phyloP scores from a whole-genome alignment of 768 basidiomycete species.

The Termitomyces sp. region DNA sequence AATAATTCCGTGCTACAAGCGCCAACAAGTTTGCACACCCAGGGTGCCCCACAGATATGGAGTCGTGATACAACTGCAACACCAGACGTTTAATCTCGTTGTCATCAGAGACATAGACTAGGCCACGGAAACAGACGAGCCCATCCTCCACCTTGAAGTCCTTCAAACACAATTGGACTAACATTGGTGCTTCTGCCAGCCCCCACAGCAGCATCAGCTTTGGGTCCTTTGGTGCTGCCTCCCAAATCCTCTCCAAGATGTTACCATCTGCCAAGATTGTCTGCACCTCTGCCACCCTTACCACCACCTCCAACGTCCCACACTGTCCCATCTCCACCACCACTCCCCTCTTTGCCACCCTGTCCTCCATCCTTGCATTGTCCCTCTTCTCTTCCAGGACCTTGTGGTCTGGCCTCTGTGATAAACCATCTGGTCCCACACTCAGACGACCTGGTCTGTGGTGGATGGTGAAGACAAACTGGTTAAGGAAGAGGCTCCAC shows the following conservation, averaged over 20 bases:
- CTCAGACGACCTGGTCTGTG: conserved; percentile 18
- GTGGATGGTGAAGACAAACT: conserved; percentile 21
- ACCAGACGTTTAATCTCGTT: conserved; percentile 1
- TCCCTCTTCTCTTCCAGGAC: neutral
- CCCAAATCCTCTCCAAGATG: neutral
- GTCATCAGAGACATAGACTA: conserved; percentile 8
- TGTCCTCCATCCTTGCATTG: neutral
- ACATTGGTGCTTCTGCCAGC: neutral
- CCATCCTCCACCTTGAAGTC: conserved; percentile 2
- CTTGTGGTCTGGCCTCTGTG: neutral
- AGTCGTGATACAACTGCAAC: conserved; percentile 28
- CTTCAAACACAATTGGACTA: neutral
- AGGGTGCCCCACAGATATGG: neutral
- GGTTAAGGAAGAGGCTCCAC: conserved; percentile 29
- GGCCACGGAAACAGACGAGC: conserved; percentile 11
- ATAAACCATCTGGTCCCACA: neutral
- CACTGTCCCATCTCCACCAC: neutral
- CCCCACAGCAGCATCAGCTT: neutral
- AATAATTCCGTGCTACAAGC: conserved; percentile 18
- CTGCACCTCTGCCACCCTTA: neutral
- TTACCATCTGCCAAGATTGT: neutral
- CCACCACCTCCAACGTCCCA: neutral
- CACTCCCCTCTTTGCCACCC: neutral
- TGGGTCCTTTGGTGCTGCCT: neutral
- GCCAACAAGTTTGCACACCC: neutral